Conservation (phyloP, 495 filamentous ascomycete species). For the Aspergillus affinis region DNA sequence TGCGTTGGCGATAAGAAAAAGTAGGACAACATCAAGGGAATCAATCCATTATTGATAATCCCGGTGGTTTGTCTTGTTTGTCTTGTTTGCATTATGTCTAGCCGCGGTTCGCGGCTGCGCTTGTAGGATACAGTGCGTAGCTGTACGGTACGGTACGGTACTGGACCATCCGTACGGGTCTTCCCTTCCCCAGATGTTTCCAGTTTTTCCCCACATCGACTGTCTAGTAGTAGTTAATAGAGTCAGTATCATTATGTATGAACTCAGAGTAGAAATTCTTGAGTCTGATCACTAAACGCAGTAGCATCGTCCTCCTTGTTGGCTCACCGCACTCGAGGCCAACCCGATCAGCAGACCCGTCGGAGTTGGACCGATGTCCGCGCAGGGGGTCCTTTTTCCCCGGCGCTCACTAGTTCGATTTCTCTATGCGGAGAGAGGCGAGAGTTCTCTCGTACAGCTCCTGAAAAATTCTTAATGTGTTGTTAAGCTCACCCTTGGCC, state of each 20-base stretch:
- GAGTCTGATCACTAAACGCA: no score
- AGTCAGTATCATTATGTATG: no score
- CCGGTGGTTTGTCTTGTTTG: constrained; percentile 12
- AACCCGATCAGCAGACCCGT: not conserved
- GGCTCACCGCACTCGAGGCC: no score
- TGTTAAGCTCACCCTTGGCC: no score
- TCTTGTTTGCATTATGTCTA: constrained; percentile 9
- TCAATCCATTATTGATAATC: constrained; percentile 11
- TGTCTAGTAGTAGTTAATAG: not conserved
- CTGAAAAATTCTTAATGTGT: no score
- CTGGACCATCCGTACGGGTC: not conserved
- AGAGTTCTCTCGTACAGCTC: not conserved
- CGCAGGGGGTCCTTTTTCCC: no score
- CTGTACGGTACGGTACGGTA: constrained; percentile 5
- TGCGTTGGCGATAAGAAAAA: not conserved
- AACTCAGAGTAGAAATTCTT: no score
- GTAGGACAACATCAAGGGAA: not conserved
- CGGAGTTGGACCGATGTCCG: not conserved
- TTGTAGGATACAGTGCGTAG: not conserved
- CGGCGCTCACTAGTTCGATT: not conserved
- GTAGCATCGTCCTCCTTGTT: no score
- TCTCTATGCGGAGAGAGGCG: not conserved
- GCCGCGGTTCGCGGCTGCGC: no score
- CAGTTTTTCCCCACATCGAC: not conserved
- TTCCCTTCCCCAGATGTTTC: not conserved